Conservation (phyloP, 2,329 filamentous ascomycete genomes). For the Pseudogymnoascus sp. region DNA sequence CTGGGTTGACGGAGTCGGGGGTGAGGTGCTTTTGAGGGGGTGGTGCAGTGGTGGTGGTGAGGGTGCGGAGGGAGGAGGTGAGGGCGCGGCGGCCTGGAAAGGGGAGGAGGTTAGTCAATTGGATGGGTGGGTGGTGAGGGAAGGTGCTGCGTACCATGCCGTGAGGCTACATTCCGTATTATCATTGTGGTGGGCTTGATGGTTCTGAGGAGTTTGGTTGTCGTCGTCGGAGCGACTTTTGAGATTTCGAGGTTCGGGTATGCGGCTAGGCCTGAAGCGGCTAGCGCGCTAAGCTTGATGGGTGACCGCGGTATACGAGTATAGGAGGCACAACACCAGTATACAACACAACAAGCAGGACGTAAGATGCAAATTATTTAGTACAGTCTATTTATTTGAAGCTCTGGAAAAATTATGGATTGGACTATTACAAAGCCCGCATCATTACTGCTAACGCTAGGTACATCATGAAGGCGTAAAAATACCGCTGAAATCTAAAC, state of each 20-base stretch:
- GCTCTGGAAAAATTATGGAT: not conserved
- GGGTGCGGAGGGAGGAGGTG: slow-evolving; percentile 33
- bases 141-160: slow-evolving; percentile 40
- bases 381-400: slow-evolving; percentile 5
- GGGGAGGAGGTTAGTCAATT: slow-evolving; percentile 18
- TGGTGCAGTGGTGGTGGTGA: slow-evolving; percentile 26
- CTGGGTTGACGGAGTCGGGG: slow-evolving; percentile 16
- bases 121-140: not conserved
- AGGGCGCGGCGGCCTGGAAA: slow-evolving; percentile 41
- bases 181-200: slow-evolving; percentile 40
- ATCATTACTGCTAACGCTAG: slow-evolving; percentile 5
- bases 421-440: not conserved
- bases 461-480: slow-evolving; percentile 10
- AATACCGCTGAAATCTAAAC: slow-evolving; percentile 5
- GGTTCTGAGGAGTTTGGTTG: not conserved
- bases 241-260: slow-evolving; percentile 15
- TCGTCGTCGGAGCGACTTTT: slow-evolving; percentile 17
- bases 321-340: not conserved
- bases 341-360: not conserved
- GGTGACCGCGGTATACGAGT: not conserved
- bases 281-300: not conserved
- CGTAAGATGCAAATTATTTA: not conserved
- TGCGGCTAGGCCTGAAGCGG: not conserved
- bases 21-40: slow-evolving; percentile 14
- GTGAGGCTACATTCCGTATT: slow-evolving; percentile 44